Base-by-base conservation (phyloP, 345 rosid species). In the Bretschneidera sinensis region DNA sequence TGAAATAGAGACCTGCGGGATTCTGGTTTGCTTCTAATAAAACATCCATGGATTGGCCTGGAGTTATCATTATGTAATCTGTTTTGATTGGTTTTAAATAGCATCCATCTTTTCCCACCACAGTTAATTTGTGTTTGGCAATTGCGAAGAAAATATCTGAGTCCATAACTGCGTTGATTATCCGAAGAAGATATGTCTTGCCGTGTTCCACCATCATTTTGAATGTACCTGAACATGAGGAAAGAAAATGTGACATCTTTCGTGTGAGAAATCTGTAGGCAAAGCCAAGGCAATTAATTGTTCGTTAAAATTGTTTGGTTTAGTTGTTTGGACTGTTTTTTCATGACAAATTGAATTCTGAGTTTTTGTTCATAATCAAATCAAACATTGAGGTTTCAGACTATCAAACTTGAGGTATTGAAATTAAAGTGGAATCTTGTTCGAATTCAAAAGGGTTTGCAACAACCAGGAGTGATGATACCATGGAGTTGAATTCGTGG, bases 31-130 rank as follows among this genome's bases (percentile, higher is more conserved):
- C 86, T 43, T 72, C 45, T 13, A 87, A 25, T 49, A 87, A 62
- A 18, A 61, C 62, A 61, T 87, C 91, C 34, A 76, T 71, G 51
- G 86, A 71, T 73, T 87, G 83, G 6, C 88, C 88, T 0, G 91
- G 88, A 1, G 88, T 52, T 24, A 87, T 83, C 49, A 69, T 21
- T 7, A 85, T 15, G 67, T 76, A 83, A 52, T 57, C 45, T 0
- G 53, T 51, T 9, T 65, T 59, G 9, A 74, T 22, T 21, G 83
- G 85, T 43, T 78, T 86, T 20, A 74, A 70, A 81, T 83, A 83
- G 56, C 62, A 49, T 17, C 75, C 92, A 18, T 83, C 92, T 1
- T 70, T 48, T 9, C 73, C 77, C 0, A 81, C 77, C 2, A 78
- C 77, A 0, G 79, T 76, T 24, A 86, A 67, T 0, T 22, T 56